Conservation (phyloP, 192 early-diverging fungal genomes). For the Mortierella alpina region DNA sequence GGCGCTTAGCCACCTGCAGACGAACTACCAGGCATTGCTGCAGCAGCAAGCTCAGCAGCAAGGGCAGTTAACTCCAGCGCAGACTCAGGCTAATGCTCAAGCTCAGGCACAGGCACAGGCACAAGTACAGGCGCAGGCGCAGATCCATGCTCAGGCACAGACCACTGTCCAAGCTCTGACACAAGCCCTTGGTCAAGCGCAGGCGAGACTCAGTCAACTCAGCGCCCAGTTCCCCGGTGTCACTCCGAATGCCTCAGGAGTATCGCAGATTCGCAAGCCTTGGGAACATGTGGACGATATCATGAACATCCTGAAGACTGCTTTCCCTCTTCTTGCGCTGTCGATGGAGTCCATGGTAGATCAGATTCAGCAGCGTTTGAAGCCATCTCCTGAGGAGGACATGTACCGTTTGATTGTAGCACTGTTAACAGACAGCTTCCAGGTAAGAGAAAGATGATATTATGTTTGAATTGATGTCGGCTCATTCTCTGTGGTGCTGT, state of each 20-base stretch:
- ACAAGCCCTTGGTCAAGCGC: constrained; percentile 49
- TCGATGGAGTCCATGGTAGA: constrained; percentile 99
- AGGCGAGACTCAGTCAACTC: constrained; percentile 45
- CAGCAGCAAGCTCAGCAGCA: constrained; percentile 7
- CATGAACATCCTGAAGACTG: constrained; percentile 94
- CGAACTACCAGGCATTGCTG: constrained; percentile 48
- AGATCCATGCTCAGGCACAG: constrained; percentile 57
- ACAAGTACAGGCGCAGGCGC: constrained; percentile 58
- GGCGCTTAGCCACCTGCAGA: constrained; percentile 35
- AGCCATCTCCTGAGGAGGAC: constrained; percentile 96
- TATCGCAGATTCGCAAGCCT: constrained; percentile 65
- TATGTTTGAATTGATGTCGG: background rate
- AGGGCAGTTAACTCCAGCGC: constrained; percentile 17
- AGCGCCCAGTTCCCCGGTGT: constrained; percentile 34
- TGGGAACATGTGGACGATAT: constrained; percentile 95
- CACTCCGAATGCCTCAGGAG: constrained; percentile 33
- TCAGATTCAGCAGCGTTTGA: constrained; percentile 93
- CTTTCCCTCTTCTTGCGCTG: constrained; percentile 90
- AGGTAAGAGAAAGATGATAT: constrained; percentile 61
- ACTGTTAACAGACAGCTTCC: constrained; percentile 89
- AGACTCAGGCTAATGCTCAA: constrained; percentile 25
- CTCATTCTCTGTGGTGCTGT: background rate
- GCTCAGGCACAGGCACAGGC: constrained; percentile 55
- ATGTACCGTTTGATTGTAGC: constrained; percentile 96
- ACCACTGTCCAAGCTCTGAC: constrained; percentile 49